Percentiles rank a stretch among this genome's conserved stretches.
Conservation (phyloP, 495 filamentous ascomycete species). For the Bryoglossum gracile region DNA sequence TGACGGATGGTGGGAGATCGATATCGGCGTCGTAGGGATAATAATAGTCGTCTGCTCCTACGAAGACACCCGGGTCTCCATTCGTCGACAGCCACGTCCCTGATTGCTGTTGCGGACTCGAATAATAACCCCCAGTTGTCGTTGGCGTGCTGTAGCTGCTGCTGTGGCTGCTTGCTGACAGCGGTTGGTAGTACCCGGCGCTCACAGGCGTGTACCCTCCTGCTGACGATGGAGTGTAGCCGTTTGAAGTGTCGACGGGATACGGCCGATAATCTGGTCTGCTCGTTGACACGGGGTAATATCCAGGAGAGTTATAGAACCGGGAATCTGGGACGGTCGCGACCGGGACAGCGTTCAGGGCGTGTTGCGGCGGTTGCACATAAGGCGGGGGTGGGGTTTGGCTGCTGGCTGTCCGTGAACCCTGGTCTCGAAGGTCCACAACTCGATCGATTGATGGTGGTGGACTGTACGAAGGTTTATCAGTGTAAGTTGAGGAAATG, state of each 20-base stretch:
- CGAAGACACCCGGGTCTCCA: constrained; percentile 13
- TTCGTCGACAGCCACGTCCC: constrained; percentile 5
- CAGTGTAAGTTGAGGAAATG: no score
- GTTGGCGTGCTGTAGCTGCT: neutral
- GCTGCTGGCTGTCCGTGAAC: neutral
- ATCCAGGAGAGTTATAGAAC: neutral
- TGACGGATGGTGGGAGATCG: neutral
- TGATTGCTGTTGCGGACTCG: neutral
- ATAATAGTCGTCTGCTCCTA: constrained; percentile 11
- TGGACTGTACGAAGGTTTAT: no score
- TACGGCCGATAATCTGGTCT: neutral
- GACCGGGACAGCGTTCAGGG: neutral
- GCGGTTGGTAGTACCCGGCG: neutral
- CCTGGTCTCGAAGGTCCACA: constrained; percentile 7
- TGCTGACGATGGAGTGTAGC: neutral
- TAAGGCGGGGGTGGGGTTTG: neutral
- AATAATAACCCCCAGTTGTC: constrained; percentile 2
- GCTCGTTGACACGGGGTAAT: neutral
- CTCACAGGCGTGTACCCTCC: neutral
- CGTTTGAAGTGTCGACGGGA: neutral
- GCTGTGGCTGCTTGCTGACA: no score
- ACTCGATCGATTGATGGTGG: constrained; percentile 9
- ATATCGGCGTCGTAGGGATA: constrained; percentile 6
- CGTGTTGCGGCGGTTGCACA: neutral
- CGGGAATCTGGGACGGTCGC: neutral